Conservation (phyloP, 179 eudicot species). For the Spergularia azorica region DNA sequence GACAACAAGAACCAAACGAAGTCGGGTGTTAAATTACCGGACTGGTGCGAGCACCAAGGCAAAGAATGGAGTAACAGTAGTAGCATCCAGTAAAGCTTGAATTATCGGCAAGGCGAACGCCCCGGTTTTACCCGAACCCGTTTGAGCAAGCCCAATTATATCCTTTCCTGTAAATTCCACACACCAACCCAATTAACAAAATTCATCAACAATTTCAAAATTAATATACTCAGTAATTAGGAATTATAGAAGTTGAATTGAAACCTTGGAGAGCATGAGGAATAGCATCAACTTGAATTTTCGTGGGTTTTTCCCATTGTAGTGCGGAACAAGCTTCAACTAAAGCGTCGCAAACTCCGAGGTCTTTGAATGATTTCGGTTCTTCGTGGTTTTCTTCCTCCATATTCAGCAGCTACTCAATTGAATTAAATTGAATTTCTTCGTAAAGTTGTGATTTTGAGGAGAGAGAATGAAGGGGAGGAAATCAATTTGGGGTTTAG, state of each 20-base stretch:
- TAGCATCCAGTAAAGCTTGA: slow-evolving; percentile 61
- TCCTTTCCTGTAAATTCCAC: slow-evolving; percentile 56
- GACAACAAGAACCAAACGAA: background rate
- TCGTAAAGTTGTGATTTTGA: background rate
- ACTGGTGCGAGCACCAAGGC: slow-evolving; percentile 90
- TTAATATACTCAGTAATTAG: no score
- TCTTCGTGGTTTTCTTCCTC: slow-evolving; percentile 38
- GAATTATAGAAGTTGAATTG: background rate
- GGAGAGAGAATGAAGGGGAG: background rate
- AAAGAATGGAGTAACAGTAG: slow-evolving; percentile 62
- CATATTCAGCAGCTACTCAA: slow-evolving; percentile 10
- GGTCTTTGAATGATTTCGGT: slow-evolving; percentile 62
- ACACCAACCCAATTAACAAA: slow-evolving; percentile 8
- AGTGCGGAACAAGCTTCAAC: slow-evolving; percentile 67
- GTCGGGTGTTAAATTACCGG: slow-evolving; percentile 38
- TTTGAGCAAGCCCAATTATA: slow-evolving; percentile 92
- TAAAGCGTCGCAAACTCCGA: slow-evolving; percentile 67
- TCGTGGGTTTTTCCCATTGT: slow-evolving; percentile 73
- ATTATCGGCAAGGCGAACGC: slow-evolving; percentile 92
- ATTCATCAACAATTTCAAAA: background rate
- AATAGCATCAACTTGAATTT: slow-evolving; percentile 72
- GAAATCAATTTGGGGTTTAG: background rate
- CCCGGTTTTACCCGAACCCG: slow-evolving; percentile 98
- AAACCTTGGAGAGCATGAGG: slow-evolving; percentile 59
- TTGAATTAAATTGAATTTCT: no score